Evolutionary conservation across 2,329 filamentous ascomycete genomes (phyloP).

Genomic region (Colletotrichum sp.): DNA sequence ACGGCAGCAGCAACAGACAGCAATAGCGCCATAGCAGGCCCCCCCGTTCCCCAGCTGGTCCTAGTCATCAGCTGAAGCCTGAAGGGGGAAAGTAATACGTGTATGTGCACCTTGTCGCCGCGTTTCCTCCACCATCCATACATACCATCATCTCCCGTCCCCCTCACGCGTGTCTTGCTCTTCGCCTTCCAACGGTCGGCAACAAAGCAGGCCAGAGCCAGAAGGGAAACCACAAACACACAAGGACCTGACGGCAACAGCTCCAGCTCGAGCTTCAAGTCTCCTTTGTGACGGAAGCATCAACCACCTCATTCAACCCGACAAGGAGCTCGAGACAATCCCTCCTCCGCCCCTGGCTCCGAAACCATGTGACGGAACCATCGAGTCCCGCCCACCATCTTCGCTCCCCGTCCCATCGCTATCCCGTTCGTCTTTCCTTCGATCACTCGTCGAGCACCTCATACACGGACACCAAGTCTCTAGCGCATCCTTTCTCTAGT

Average conservation of each 20-base stretch:
- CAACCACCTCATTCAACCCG: not conserved
- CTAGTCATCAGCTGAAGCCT: constrained; percentile 19
- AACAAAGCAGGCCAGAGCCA: not conserved
- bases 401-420: constrained; percentile 10
- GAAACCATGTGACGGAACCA: constrained; percentile 23
- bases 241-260: not conserved
- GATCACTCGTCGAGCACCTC: not conserved
- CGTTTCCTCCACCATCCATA: constrained; percentile 13
- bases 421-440: not conserved
- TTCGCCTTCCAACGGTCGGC: constrained; percentile 3
- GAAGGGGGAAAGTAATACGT: constrained; percentile 7
- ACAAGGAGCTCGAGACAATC: constrained; percentile 13
- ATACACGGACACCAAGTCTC: not conserved
- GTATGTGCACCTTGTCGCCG: constrained; percentile 5
- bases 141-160: constrained; percentile 9
- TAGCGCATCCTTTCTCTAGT: not conserved
- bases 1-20: not conserved
- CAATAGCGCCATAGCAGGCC: not conserved
- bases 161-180: not conserved
- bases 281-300: not conserved
- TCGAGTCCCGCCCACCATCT: constrained; percentile 18
- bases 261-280: not conserved
- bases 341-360: constrained; percentile 18
- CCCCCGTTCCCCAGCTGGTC: constrained; percentile 8
- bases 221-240: not conserved